phyloP scores from a whole-genome alignment of 805 yeast species.

The Lipomyces yamadae region DNA sequence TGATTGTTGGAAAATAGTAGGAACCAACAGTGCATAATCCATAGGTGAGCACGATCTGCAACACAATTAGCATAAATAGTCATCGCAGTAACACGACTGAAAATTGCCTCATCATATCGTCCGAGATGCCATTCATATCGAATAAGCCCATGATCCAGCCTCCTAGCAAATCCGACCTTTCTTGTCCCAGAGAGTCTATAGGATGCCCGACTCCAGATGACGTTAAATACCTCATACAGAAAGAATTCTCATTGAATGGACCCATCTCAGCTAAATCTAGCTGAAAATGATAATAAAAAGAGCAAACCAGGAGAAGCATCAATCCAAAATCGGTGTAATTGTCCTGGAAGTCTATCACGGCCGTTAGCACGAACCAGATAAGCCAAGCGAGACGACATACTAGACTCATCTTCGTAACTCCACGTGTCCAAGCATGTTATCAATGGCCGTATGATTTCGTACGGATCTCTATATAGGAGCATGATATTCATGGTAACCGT shows the following conservation, averaged over 20 bases:
- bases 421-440: conserved; percentile 58
- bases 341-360: conserved; percentile 60
- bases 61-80: background rate
- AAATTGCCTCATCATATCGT: conserved; percentile 65
- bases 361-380: background rate
- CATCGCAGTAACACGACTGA: background rate
- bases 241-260: conserved; percentile 14
- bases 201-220: conserved; percentile 36
- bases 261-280: conserved; percentile 35
- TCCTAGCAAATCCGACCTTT: conserved; percentile 49
- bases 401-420: conserved; percentile 59
- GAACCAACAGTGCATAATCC: conserved; percentile 71
- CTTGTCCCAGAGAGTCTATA: conserved; percentile 33
- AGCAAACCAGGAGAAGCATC: conserved; percentile 54
- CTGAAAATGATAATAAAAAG: conserved; percentile 50
- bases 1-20: conserved; percentile 75
- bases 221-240: conserved; percentile 26
- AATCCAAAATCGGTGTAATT: conserved; percentile 71
- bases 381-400: conserved; percentile 13
- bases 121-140: conserved; percentile 83
- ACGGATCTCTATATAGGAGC: conserved; percentile 54
- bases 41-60: conserved; percentile 57
- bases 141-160: conserved; percentile 84
- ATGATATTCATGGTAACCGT: conserved; percentile 51
- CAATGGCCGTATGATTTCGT: conserved; percentile 51